phyloP scores from a whole-genome alignment of 257 asterid species.

The Marsdenia floribunda region DNA sequence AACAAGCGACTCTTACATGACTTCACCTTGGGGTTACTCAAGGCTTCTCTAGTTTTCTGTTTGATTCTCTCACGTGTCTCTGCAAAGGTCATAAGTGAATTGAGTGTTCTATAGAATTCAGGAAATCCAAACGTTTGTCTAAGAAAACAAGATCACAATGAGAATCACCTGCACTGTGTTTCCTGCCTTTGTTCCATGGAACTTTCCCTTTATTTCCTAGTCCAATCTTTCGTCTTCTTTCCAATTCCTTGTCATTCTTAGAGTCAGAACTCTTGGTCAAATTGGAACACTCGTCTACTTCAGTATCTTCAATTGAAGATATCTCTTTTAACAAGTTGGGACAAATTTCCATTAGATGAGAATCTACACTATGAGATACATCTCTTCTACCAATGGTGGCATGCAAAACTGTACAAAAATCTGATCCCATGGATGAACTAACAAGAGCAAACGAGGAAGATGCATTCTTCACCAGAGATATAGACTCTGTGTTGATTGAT shows the following conservation, averaged over 20 bases:
- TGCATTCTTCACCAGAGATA: constrained; percentile 27
- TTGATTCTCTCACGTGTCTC: constrained; percentile 79
- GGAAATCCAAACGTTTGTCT: neutral
- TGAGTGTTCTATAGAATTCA: constrained; percentile 8
- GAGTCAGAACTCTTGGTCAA: constrained; percentile 12
- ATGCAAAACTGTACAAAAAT: constrained; percentile 24
- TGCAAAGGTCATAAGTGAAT: constrained; percentile 25
- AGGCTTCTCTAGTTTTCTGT: constrained; percentile 76
- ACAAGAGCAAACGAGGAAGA: constrained; percentile 24
- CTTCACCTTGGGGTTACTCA: constrained; percentile 99
- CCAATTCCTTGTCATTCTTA: constrained; percentile 31
- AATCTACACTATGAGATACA: constrained; percentile 24
- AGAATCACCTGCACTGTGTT: constrained; percentile 67
- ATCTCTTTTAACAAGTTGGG: constrained; percentile 21
- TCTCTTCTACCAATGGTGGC: constrained; percentile 21
- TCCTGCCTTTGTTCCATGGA: constrained; percentile 91
- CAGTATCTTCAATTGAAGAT: constrained; percentile 20
- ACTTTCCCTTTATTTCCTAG: constrained; percentile 71
- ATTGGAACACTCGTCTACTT: constrained; percentile 8
- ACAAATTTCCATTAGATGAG: constrained; percentile 19
- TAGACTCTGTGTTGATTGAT: constrained; percentile 15
- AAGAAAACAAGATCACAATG: constrained; percentile 5
- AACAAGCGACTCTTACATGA: constrained; percentile 74
- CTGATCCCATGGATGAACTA: constrained; percentile 25
- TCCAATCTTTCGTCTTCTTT: constrained; percentile 32